phyloP scores from a whole-genome alignment of 2,329 filamentous ascomycete species.

The Calonectria ilicicola region DNA sequence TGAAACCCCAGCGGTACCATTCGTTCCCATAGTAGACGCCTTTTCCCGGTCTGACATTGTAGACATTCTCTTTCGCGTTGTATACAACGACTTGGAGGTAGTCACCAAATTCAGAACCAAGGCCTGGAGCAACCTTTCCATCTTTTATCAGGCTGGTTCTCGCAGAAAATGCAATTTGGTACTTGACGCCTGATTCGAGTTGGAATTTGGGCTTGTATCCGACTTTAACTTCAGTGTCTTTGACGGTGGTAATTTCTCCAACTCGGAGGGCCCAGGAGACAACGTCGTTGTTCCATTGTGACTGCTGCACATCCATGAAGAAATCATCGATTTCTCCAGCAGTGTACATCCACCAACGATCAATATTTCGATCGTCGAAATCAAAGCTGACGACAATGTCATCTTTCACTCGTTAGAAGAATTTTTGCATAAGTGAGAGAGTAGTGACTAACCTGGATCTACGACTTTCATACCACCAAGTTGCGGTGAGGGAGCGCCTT shows the following conservation, averaged over 20 bases:
- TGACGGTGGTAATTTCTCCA: not conserved
- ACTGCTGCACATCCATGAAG: slow-evolving; percentile 1
- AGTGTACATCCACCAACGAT: not conserved
- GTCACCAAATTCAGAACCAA: not conserved
- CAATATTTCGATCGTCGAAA: not conserved
- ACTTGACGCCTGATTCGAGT: not conserved
- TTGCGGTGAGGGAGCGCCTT: not conserved
- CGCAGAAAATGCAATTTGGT: slow-evolving; percentile 6
- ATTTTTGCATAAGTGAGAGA: no score
- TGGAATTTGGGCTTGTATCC: not conserved
- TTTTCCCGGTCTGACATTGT: slow-evolving; percentile 5
- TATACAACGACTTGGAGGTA: slow-evolving; percentile 1
- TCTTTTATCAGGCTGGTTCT: not conserved
- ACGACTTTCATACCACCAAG: not conserved
- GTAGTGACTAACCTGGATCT: not conserved
- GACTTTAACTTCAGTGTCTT: not conserved
- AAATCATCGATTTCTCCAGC: not conserved
- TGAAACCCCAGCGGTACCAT: slow-evolving; percentile 9
- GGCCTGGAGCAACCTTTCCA: not conserved
- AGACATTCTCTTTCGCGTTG: slow-evolving; percentile 2
- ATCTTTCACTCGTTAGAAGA: not conserved
- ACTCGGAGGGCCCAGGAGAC: not conserved
- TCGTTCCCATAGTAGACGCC: not conserved
- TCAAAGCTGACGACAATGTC: not conserved
- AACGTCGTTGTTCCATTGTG: not conserved